These are phyloP conservation scores for Suillus americanus DNA, from an alignment of 768 basidiomycete genomes.

Conservation along the genomic window DNA sequence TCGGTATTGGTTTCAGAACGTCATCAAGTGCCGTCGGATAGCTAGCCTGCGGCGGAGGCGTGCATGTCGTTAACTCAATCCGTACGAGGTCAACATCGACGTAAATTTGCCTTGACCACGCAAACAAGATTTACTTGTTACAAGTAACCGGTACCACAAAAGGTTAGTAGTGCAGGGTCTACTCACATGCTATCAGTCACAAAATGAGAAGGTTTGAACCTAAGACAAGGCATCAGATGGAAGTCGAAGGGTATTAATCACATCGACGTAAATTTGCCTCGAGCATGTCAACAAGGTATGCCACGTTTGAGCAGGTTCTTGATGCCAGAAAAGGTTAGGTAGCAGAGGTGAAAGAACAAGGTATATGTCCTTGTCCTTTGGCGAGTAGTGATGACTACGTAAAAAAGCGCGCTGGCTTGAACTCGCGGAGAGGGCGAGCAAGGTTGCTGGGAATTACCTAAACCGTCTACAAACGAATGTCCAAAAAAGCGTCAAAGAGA, in stretches of 20 bases:
- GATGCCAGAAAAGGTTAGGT: constrained; percentile 14
- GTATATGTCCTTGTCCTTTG: no score
- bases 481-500: constrained; percentile 32
- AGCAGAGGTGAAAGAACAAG: no score
- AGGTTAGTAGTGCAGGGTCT: constrained; percentile 3
- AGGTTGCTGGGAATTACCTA: constrained; percentile 23
- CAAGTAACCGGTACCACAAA: constrained; percentile 19
- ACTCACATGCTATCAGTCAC: constrained; percentile 21
- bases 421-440: constrained; percentile 13
- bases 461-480: constrained; percentile 34
- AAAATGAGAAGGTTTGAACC: constrained; percentile 12
- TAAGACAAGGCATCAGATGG: neutral
- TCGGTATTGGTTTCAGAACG: neutral
- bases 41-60: neutral
- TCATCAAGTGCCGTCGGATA: neutral
- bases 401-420: neutral
- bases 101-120: neutral
- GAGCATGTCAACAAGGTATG: constrained; percentile 16
- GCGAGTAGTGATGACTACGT: no score
- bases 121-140: constrained; percentile 17
- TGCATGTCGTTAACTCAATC: neutral
- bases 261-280: neutral
- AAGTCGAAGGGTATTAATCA: no score
- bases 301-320: constrained; percentile 20
- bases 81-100: neutral